A percentile compares a stretch with the other conserved stretches of the same genome.
These are phyloP conservation scores for Prunus dulcis DNA, from an alignment of 306 rosid species.

Conservation along the genomic window DNA sequence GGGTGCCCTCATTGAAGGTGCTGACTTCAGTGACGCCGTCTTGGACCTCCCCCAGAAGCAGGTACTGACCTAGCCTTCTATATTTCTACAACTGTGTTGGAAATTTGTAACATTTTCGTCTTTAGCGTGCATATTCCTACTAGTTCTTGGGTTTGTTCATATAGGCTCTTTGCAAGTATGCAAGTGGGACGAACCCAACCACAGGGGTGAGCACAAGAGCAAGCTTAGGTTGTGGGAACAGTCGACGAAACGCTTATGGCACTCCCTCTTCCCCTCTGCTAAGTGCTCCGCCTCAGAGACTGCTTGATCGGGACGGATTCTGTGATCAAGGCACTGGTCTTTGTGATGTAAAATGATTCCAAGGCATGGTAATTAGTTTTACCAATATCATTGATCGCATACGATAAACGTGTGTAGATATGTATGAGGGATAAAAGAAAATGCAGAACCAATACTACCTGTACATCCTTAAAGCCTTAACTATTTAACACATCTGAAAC, in stretches of 20 bases:
- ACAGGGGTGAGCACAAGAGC: constrained; percentile 58
- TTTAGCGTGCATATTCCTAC: background rate
- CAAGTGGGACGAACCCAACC: constrained; percentile 51
- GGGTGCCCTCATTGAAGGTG: constrained; percentile 80
- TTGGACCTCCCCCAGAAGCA: constrained; percentile 80
- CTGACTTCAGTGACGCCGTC: constrained; percentile 95
- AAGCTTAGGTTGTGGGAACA: constrained; percentile 82
- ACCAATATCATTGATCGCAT: constrained; percentile 1
- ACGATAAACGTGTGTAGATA: background rate
- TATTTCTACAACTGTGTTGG: background rate
- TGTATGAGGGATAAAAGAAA: constrained; percentile 9
- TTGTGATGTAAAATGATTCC: constrained; percentile 54
- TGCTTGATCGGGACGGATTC: constrained; percentile 62
- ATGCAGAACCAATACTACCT: constrained; percentile 11
- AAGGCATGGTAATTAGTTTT: background rate
- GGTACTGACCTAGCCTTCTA: constrained; percentile 26
- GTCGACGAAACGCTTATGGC: constrained; percentile 72
- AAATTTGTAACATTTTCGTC: background rate
- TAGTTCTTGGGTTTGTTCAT: background rate
- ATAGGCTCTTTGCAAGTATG: constrained; percentile 63
- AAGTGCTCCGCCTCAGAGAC: constrained; percentile 68
- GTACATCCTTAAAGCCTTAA: background rate
- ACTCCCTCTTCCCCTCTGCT: constrained; percentile 68
- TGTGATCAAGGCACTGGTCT: constrained; percentile 64
- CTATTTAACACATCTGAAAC: background rate